phyloP scores from a whole-genome alignment of 129 eudicot species.

The carrot (Daucus carota) region DNA sequence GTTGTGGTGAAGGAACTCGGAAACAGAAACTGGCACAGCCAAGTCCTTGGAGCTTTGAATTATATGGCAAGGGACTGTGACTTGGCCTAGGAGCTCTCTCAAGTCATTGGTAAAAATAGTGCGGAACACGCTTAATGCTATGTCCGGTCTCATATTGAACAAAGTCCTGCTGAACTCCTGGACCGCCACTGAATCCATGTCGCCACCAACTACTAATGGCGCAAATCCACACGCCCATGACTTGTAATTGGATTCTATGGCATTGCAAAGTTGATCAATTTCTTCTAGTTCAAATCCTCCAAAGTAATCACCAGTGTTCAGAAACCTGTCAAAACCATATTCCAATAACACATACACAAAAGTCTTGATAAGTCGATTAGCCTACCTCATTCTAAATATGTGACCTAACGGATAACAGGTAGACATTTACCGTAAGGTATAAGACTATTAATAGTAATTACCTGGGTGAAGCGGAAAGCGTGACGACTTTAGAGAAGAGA shows the following conservation, averaged over 20 bases:
- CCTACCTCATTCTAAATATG: neutral
- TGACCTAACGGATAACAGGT: no score
- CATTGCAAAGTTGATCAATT: slow-evolving; percentile 25
- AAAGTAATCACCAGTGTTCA: slow-evolving; percentile 30
- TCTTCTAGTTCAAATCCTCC: slow-evolving; percentile 44
- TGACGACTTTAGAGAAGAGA: slow-evolving; percentile 37
- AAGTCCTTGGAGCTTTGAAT: slow-evolving; percentile 87
- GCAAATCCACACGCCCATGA: slow-evolving; percentile 36
- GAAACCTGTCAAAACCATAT: slow-evolving; percentile 13
- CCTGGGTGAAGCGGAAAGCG: slow-evolving; percentile 38
- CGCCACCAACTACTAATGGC: slow-evolving; percentile 35
- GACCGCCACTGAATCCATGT: slow-evolving; percentile 37
- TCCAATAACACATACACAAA: neutral
- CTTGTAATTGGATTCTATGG: slow-evolving; percentile 33
- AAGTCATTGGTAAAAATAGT: slow-evolving; percentile 71
- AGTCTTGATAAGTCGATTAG: neutral
- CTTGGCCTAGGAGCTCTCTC: slow-evolving; percentile 53
- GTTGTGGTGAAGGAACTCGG: slow-evolving; percentile 83
- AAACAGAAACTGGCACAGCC: slow-evolving; percentile 86
- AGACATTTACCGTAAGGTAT: no score
- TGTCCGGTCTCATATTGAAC: slow-evolving; percentile 41
- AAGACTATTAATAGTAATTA: neutral
- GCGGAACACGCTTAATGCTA: slow-evolving; percentile 54
- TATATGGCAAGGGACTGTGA: slow-evolving; percentile 75
- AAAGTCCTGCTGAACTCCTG: slow-evolving; percentile 45